Base-by-base conservation (phyloP, 129 eudicot genomes). In the Chrysanthemum lavandulifolium region DNA sequence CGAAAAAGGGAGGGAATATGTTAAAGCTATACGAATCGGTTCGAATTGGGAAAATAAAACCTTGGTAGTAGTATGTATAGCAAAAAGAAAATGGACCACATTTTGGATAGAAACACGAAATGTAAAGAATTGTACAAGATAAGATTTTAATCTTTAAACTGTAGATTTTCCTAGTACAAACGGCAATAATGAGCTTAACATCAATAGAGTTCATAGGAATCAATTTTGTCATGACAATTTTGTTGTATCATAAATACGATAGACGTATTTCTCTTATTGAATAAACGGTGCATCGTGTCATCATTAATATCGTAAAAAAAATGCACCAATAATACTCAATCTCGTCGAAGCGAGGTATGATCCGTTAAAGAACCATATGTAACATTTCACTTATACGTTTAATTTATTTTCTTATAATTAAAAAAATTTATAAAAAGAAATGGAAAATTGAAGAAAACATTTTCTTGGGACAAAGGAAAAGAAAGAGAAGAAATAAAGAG, bases 391-490 rank as follows among this genome's bases (percentile, higher is more conserved):
- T 6, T 40, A 7, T 40, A 5, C 7, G 7, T 40, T 40, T 40
- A 40, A 40, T 40, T 40, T 40, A 6, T 3, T 29, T 29, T 29
- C 0, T 12, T 27, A 61, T 0, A 27, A 2, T 53, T 4, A 53
- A 2, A 53, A 14, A 10, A 53, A 14, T 0, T 10, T 10, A 51
- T 14, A 23, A 70, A 71, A 69, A 43, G 29, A 40, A 66, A 58
- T 55, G 40, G 33, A 75, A 80, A 75, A 62, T 75, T 80, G 73
- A 75, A 62, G 76, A 54, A 71, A 76, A 70, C 64, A 54, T 69
- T 63, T 81, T 71, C 78, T 76, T 81, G 84, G 77, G 84, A 72
- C 73, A 55, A 59, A 67, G 81, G 66, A 76, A 76, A 84, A 57
- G 65, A 61, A 49, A 71, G 67, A 63, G 15, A 73, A 76, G 19